Base-by-base conservation (phyloP, 257 asterid genomes). In the Salvia hispanica region DNA sequence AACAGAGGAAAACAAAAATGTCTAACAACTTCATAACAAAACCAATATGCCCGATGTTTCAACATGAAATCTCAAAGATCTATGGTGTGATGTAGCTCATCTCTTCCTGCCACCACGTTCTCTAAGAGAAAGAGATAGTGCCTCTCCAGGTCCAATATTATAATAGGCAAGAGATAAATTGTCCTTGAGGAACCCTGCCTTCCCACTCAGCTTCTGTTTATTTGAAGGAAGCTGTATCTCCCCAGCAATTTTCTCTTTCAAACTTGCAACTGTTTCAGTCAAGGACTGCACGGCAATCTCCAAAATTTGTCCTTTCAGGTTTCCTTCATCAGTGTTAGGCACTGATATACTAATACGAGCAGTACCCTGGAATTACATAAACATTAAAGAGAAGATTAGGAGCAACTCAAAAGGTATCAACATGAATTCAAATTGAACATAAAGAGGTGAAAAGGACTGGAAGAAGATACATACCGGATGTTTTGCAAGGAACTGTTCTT, bases 81-180 rank as follows among this genome's bases (percentile, higher is more conserved):
- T 45, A 67, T 33, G 71, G 71, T 46, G 54, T 13, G 42, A 67
- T 36, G 66, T 39, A 66, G 79, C 72, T 91, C 88, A 92, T 86
- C 97, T 88, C 92, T 90, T 93, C 80, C 96, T 90, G 67, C 98
- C 96, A 82, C 97, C 98, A 81, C 98, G 98, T 69, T 93, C 98
- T 78, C 97, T 86, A 36, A 90, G 91, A 72, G 98, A 88, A 28
- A 93, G 97, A 48, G 84, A 65, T 21, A 93, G 88, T 6, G 86
- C 25, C 48, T 88, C 98, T 77, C 94, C 94, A 21, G 94, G 77
- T 33, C 62, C 81, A 74, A 90, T 81, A 72, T 93, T 93, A 83
- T 93, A 93, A 80, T 90, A 82, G 6, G 98, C 98, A 80, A 93
- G 96, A 3, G 98, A 88, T 36, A 90, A 75, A 75, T 92, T 92